Conservation (phyloP, 2,329 filamentous ascomycete species). For the Myriangium duriaei region DNA sequence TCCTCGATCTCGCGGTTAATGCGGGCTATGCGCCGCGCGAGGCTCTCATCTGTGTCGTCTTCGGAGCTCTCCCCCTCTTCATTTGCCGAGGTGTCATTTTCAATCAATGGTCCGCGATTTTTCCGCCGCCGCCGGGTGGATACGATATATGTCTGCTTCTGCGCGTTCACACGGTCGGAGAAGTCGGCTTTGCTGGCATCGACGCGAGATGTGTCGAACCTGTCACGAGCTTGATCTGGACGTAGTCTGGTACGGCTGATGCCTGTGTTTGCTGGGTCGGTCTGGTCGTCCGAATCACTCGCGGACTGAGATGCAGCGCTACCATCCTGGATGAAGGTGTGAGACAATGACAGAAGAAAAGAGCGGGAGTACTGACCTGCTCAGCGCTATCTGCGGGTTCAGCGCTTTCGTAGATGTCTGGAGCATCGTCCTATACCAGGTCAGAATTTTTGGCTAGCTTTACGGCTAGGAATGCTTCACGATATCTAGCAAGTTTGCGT, state of each 20-base stretch:
- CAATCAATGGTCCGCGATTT: conserved; percentile 32
- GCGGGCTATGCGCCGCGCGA: conserved; percentile 28
- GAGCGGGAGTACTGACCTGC: not conserved
- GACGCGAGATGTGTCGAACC: conserved; percentile 63
- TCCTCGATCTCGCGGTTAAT: conserved; percentile 42
- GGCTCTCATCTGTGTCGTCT: conserved; percentile 39
- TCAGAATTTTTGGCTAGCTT: no score
- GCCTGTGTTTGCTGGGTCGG: conserved; percentile 41
- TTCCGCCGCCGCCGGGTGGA: conserved; percentile 56
- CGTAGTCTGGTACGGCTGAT: conserved; percentile 69
- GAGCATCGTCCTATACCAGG: conserved; percentile 42
- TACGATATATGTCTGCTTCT: conserved; percentile 71
- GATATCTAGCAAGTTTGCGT: conserved; percentile 13
- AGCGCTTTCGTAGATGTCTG: conserved; percentile 93
- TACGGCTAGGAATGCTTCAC: no score
- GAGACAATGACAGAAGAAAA: no score
- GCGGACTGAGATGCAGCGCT: conserved; percentile 12
- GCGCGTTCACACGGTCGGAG: conserved; percentile 73
- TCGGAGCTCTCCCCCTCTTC: conserved; percentile 26
- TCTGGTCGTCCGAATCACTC: conserved; percentile 14
- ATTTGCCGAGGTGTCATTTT: not conserved
- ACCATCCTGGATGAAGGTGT: no score
- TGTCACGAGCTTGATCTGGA: conserved; percentile 64
- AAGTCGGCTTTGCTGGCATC: conserved; percentile 74
- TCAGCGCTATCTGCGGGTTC: conserved; percentile 73